Evolutionary conservation across 2,329 filamentous ascomycete genomes (phyloP).

Genomic region (Trichoderma atroviride): DNA sequence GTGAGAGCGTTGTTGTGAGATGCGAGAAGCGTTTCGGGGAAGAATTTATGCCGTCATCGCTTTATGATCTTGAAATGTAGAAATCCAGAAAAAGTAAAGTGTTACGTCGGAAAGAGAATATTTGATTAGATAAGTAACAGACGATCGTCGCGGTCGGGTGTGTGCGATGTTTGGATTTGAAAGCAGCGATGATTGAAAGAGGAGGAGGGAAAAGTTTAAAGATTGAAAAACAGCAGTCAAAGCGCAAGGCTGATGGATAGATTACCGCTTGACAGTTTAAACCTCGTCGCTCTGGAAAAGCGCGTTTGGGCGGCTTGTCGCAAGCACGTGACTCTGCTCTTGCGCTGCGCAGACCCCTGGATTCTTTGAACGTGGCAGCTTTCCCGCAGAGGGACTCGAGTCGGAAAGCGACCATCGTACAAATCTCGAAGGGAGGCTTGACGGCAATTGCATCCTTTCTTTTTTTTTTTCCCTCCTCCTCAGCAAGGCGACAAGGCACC

Average conservation of each 20-base stretch:
- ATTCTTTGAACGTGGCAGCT: constrained; percentile 59
- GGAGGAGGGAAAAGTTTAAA: neutral
- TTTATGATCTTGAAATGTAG: neutral
- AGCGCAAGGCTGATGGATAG: constrained; percentile 16
- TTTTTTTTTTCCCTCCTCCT: neutral
- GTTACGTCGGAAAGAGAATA: neutral
- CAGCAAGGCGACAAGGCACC: neutral
- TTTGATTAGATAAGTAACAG: no score
- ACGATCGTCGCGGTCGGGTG: neutral
- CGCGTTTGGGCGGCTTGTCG: neutral
- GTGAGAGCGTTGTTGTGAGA: neutral
- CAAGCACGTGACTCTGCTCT: constrained; percentile 40
- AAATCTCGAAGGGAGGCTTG: neutral
- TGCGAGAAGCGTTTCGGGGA: neutral
- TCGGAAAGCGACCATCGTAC: neutral
- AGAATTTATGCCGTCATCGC: constrained; percentile 24
- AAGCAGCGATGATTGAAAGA: neutral
- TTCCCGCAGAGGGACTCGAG: constrained; percentile 36
- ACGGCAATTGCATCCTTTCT: constrained; percentile 9
- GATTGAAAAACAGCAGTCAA: neutral
- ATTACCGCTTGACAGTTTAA: neutral
- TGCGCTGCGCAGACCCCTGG: constrained; percentile 35
- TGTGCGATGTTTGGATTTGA: no score
- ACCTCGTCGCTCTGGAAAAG: constrained; percentile 4
- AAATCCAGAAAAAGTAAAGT: neutral